Evolutionary conservation across 768 basidiomycete species (phyloP).

Genomic region (Sistotremastrum suecicum): DNA sequence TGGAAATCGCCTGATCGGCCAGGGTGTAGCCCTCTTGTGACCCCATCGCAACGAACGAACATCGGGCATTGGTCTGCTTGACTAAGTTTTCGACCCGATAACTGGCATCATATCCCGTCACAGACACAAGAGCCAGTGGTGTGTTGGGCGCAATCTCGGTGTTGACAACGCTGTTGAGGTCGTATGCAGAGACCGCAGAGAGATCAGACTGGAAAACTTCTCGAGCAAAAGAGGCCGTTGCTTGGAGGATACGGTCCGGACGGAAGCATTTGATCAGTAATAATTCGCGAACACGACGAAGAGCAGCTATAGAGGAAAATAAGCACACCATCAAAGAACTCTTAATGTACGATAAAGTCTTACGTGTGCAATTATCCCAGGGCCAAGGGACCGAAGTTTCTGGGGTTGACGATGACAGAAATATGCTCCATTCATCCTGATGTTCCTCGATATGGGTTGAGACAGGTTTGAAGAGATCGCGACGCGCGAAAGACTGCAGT

Average conservation of each 20-base stretch:
- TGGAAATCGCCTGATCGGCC: constrained; percentile 91
- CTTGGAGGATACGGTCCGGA: constrained; percentile 82
- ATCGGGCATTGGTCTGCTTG: constrained; percentile 59
- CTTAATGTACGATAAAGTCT: constrained; percentile 17
- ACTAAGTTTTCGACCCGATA: constrained; percentile 86
- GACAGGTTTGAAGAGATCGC: constrained; percentile 68
- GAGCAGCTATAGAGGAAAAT: constrained; percentile 28
- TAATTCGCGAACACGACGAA: constrained; percentile 61
- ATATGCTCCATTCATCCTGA: constrained; percentile 54
- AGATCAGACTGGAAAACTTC: constrained; percentile 71
- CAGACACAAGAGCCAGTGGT: constrained; percentile 82
- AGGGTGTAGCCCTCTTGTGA: constrained; percentile 94
- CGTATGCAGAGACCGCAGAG: constrained; percentile 56
- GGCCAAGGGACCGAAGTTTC: constrained; percentile 60
- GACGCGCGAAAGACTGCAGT: constrained; percentile 55
- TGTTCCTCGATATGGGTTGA: constrained; percentile 44
- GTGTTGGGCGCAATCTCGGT: constrained; percentile 70
- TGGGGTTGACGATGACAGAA: constrained; percentile 52
- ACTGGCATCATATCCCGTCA: constrained; percentile 96
- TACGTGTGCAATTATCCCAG: constrained; percentile 70
- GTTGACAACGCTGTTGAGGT: constrained; percentile 62
- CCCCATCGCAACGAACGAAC: constrained; percentile 92
- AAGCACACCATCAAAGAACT: constrained; percentile 12
- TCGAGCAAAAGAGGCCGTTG: constrained; percentile 61
- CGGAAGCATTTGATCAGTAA: constrained; percentile 82